Evolutionary conservation across 108 stramenopile genomes (phyloP), one percentile per base, ranked within the genome.

Genomic region (Pseudonitzschia delicatissima): DNA sequence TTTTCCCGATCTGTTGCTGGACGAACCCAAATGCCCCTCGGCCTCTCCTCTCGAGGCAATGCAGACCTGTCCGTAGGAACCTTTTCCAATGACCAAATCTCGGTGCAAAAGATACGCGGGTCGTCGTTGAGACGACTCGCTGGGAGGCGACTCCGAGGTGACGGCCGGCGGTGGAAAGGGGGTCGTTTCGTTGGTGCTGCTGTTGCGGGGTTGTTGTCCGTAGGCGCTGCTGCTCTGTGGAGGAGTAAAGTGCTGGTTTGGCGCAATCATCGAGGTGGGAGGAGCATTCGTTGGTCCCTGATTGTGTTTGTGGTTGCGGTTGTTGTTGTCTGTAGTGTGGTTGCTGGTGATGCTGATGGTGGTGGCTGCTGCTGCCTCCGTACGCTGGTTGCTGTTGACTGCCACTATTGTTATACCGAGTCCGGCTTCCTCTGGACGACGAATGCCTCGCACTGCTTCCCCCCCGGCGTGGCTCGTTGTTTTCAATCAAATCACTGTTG

Each of bases 1-100:
- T 63, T 95, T 95, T 17, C 88, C 88, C 15, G 85, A 81, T 27
- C 73, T 40, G 4, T 69, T 69, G 13, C 66, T 53, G 28, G 42
- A 48, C 31, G 66, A 69, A 28, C 70, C 62, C 39, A 42, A 18
- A 44, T 88, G 85, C 9, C 85, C 87, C 64, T 93, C 87, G n/a
- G 87, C 76, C 68, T 90, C 93, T 18, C 90, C 94, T 25, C 91
- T 50, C 23, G 87, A 89, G 17, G 94, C 94, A 64, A 95, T 95
- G 66, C 94, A 95, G 11, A 95, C 94, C 62, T 95, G 93, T 12
- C 94, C 94, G 66, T 92, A 95, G 26, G 89, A 91, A 11, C 94
- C 94, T 65, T 90, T 90, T 18, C 94, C 94, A 66, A 95, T 92
- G 51, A 95, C 94, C 33, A 95, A 55, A 58, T 95, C 91, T 9